phyloP scores from a whole-genome alignment of 2,329 filamentous ascomycete genomes.

The Cladosporium sp. region DNA sequence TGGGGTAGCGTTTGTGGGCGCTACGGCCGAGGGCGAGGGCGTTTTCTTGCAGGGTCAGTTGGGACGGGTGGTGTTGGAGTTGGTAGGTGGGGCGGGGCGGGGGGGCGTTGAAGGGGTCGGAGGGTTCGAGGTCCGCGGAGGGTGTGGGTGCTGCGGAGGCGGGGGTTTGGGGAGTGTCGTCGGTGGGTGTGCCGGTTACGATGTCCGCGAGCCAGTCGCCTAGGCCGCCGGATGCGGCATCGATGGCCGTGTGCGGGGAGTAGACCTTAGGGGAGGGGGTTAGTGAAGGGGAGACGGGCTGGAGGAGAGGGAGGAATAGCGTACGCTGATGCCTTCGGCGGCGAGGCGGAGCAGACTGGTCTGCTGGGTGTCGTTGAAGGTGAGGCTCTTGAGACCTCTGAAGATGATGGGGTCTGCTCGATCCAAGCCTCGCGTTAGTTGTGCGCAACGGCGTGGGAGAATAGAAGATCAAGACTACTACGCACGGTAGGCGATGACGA shows the following conservation, averaged over 20 bases:
- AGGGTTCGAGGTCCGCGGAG: conserved; percentile 8
- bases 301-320: conserved; percentile 74
- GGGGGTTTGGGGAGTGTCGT: conserved; percentile 15
- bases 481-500: conserved; percentile 86
- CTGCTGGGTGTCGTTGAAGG: conserved; percentile 80
- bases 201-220: conserved; percentile 94
- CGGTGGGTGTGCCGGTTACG: conserved; percentile 56
- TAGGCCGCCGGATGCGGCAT: conserved; percentile 78
- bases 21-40: conserved; percentile 38
- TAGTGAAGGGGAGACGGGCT: conserved; percentile 75
- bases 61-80: conserved; percentile 48
- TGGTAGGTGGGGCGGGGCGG: conserved; percentile 38
- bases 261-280: conserved; percentile 57
- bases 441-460: not conserved
- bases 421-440: conserved; percentile 28
- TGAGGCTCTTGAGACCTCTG: conserved; percentile 83
- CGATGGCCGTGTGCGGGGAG: conserved; percentile 90
- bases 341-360: conserved; percentile 76
- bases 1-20: conserved; percentile 50
- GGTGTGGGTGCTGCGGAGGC: conserved; percentile 7
- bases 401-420: conserved; percentile 92
- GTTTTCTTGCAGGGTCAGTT: conserved; percentile 33
- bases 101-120: conserved; percentile 23
- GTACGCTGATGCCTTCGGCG: conserved; percentile 75
- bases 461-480: conserved; percentile 8